Evolutionary conservation across 306 rosid species (phyloP).

Genomic region (Cucumis cinereus): DNA sequence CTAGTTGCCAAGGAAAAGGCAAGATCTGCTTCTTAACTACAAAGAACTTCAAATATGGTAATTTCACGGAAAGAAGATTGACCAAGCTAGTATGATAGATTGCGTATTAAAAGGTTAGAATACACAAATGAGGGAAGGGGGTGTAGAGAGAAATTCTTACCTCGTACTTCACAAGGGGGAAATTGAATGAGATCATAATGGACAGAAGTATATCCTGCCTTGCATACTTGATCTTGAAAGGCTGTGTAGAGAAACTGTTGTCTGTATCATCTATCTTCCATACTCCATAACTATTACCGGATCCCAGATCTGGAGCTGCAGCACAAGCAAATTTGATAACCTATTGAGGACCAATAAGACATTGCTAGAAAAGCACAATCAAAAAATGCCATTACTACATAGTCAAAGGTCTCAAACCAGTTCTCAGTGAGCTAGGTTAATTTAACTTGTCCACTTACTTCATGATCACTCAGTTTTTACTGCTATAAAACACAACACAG

Average conservation of each 20-base stretch:
- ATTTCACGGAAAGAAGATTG: no score
- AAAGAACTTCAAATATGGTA: no score
- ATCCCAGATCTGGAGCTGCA: conserved; percentile 63
- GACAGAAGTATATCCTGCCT: conserved; percentile 75
- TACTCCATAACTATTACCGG: conserved; percentile 52
- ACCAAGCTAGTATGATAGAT: no score
- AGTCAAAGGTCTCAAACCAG: not conserved
- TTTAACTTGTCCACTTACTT: not conserved
- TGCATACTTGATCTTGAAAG: conserved; percentile 80
- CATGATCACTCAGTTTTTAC: not conserved
- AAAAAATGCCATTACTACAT: not conserved
- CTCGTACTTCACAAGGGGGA: conserved; percentile 41
- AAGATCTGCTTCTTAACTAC: no score
- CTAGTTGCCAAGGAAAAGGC: no score
- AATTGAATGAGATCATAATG: conserved; percentile 67
- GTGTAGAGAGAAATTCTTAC: conserved; percentile 29
- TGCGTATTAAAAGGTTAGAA: no score
- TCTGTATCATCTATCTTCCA: conserved; percentile 88
- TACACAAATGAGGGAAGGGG: not conserved
- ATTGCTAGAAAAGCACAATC: not conserved
- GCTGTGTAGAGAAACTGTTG: conserved; percentile 84
- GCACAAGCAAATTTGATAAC: conserved; percentile 9
- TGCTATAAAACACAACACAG: not conserved
- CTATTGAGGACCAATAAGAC: not conserved
- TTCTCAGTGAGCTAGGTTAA: not conserved